Base-by-base conservation (phyloP, 345 rosid genomes). In the Eucalyptus melliodora region DNA sequence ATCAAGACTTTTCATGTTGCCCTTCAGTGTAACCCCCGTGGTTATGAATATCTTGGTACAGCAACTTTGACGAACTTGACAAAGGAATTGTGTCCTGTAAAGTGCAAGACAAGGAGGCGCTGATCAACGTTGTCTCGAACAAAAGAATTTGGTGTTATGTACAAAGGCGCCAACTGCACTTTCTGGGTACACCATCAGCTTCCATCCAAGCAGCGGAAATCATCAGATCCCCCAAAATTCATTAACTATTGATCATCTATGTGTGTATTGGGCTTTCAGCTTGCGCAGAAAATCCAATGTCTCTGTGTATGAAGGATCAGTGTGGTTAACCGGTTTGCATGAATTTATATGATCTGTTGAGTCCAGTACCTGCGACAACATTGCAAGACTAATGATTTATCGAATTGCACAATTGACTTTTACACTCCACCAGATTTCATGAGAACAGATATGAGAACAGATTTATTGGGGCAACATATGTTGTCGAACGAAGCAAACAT, bases 311-410 rank as follows among this genome's bases (percentile, higher is more conserved):
- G 99, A 98, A 87, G 97, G 99, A 92, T 98, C 99, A 1, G 89
- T 87, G 30, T 93, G 97, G 93, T 94, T 95, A 42, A 97, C 91
- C 31, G 99, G 99, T 92, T 97, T 97, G 93, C 99, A 98, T 86
- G 99, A 98, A 90, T 98, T 98, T 90, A 98, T 97, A 90, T 98
- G 99, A 92, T 98, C 99, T 87, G 99, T 96, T 31, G 99, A 96
- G 50, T 97, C 97, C 86, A 98, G 92, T 27, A 98, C 99, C 99
- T 98, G 97, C 90, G 90, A 89, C 92, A 77, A 21, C 16, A 50
- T 88, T 51, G 62, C 37, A 5, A n/a, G 81, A 65, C 26, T 4
- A 49, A 53, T 2, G 40, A 65, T 31, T 31, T 55, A 67, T 37
- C 16, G 13, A 77, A 42, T 24, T 40, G 85, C 85, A 11, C 24